These are phyloP conservation scores for Aureobasidium vineae DNA, from an alignment of 2,329 filamentous ascomycete genomes.

Conservation along the genomic window DNA sequence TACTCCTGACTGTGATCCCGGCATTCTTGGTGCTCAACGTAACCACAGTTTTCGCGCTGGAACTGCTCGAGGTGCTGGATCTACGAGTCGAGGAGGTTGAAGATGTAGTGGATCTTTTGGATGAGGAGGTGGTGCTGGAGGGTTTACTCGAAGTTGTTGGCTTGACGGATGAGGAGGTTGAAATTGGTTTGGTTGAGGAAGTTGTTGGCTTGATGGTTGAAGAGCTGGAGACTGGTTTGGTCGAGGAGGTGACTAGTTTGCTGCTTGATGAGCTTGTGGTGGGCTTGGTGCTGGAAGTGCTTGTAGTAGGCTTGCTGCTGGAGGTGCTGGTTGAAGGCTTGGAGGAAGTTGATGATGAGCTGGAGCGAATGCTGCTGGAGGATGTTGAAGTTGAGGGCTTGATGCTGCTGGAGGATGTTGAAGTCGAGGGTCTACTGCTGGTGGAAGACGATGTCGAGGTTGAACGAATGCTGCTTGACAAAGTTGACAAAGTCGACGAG, in stretches of 20 bases:
- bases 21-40: neutral
- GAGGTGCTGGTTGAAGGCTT: neutral
- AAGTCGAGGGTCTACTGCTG: neutral
- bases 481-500: neutral
- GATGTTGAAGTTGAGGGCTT: neutral
- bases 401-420: slow-evolving; percentile 5
- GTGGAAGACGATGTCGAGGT: neutral
- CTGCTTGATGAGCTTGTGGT: slow-evolving; percentile 5
- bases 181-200: neutral
- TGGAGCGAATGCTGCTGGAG: neutral
- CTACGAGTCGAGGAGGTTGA: neutral
- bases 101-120: neutral
- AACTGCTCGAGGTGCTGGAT: neutral
- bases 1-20: neutral
- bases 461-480: slow-evolving; percentile 1
- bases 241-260: neutral
- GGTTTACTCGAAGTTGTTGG: neutral
- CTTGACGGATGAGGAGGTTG: neutral
- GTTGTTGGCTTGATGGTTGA: neutral
- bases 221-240: neutral
- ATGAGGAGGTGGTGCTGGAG: neutral
- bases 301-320: too few species aligned
- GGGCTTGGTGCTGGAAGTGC: neutral
- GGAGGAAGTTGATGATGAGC: neutral
- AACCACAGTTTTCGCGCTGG: neutral